phyloP scores from a whole-genome alignment of 257 asterid genomes.

The Galeopsis tetrahit region DNA sequence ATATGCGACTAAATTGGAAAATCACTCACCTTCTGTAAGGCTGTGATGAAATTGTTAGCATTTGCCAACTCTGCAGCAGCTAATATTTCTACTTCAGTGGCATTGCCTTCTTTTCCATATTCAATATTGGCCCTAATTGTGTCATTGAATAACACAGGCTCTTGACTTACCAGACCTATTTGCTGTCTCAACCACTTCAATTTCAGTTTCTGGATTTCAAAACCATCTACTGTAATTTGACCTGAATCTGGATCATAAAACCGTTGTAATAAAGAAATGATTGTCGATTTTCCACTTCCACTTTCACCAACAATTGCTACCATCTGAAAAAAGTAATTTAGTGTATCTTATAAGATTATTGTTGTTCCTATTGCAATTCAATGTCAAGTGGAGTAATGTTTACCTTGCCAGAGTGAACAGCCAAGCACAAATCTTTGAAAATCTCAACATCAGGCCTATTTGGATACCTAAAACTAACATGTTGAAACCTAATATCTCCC shows the following conservation, averaged over 20 bases:
- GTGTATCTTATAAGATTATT: background rate
- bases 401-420: constrained; percentile 47
- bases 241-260: constrained; percentile 60
- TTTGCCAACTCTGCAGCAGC: constrained; percentile 59
- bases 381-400: background rate
- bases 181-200: constrained; percentile 60
- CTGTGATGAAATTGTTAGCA: constrained; percentile 54
- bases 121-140: constrained; percentile 56
- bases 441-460: constrained; percentile 64
- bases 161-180: constrained; percentile 66
- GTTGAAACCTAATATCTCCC: constrained; percentile 62
- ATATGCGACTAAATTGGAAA: no score
- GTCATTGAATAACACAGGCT: constrained; percentile 52
- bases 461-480: constrained; percentile 67
- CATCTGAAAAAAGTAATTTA: constrained; percentile 46
- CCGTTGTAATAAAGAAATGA: constrained; percentile 54
- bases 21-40: constrained; percentile 45
- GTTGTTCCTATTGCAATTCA: no score
- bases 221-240: constrained; percentile 46
- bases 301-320: constrained; percentile 68
- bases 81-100: constrained; percentile 49
- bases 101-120: constrained; percentile 52
- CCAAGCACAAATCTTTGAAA: constrained; percentile 56
- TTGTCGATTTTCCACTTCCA: constrained; percentile 67
- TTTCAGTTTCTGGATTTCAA: constrained; percentile 36